These are phyloP conservation scores for Nemophila menziesii DNA, from an alignment of 257 asterid genomes.

Conservation along the genomic window DNA sequence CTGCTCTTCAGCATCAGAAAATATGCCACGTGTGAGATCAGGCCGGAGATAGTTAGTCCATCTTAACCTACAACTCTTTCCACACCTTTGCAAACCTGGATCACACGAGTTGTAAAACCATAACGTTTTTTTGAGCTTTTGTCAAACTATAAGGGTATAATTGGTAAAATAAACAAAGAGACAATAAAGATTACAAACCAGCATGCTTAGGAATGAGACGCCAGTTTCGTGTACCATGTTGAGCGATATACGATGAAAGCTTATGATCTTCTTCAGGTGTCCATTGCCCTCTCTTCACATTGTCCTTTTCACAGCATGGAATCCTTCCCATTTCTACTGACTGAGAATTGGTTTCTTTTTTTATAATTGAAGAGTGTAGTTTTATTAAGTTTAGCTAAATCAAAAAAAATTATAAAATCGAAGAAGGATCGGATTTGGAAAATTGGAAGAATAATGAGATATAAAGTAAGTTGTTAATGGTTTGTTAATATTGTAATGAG, in stretches of 20 bases:
- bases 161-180: neutral
- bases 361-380: neutral
- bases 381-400: neutral
- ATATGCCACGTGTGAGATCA: constrained; percentile 93
- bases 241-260: constrained; percentile 87
- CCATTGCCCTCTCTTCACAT: constrained; percentile 91
- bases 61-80: constrained; percentile 82
- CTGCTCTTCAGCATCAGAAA: constrained; percentile 79
- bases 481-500: constrained; percentile 14
- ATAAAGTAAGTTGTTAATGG: neutral
- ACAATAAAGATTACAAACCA: constrained; percentile 20
- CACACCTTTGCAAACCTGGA: constrained; percentile 80
- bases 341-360: neutral
- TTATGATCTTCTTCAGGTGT: constrained; percentile 95
- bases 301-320: constrained; percentile 91
- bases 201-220: constrained; percentile 97
- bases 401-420: neutral
- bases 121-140: neutral
- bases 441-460: neutral
- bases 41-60: constrained; percentile 99
- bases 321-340: constrained; percentile 51
- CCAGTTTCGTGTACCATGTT: constrained; percentile 92
- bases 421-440: neutral
- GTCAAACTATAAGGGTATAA: too few species aligned
- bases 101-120: neutral